Conservation (phyloP, 2,329 filamentous ascomycete genomes). For the Atkinsonella texensis region DNA sequence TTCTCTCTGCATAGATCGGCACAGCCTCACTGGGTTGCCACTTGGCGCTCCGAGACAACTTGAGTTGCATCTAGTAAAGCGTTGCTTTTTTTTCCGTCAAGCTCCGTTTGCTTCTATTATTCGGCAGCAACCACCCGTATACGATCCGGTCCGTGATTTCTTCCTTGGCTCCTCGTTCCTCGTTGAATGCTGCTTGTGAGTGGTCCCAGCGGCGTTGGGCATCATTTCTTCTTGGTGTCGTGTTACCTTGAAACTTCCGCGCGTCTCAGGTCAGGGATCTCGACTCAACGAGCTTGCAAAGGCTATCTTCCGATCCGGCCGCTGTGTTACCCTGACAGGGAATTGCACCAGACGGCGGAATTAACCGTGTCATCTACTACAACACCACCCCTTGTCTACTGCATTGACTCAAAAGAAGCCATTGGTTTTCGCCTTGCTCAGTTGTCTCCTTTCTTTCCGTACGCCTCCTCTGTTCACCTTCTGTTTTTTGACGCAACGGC, state of each 20-base stretch:
- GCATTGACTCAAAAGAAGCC: not conserved
- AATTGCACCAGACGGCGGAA: not conserved
- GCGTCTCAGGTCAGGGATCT: not conserved
- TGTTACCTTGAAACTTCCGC: not conserved
- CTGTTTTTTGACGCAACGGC: not conserved
- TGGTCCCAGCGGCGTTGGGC: no score
- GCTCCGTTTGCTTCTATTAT: not conserved
- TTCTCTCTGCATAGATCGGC: not conserved
- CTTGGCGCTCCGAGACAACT: not conserved
- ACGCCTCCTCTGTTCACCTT: not conserved
- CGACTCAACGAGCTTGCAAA: not conserved
- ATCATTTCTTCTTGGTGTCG: not conserved
- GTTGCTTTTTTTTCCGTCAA: not conserved
- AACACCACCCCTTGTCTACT: not conserved
- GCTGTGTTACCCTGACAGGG: not conserved
- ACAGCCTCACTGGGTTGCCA: not conserved
- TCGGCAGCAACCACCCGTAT: not conserved
- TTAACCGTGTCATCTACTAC: not conserved
- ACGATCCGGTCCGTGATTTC: not conserved
- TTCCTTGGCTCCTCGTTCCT: not conserved
- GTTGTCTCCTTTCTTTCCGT: not conserved
- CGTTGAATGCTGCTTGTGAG: not conserved
- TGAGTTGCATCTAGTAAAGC: not conserved
- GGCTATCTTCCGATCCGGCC: not conserved
- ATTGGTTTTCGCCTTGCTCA: not conserved